Evolutionary conservation across 306 rosid genomes (phyloP).

Genomic region (Gillenia trifoliata): DNA sequence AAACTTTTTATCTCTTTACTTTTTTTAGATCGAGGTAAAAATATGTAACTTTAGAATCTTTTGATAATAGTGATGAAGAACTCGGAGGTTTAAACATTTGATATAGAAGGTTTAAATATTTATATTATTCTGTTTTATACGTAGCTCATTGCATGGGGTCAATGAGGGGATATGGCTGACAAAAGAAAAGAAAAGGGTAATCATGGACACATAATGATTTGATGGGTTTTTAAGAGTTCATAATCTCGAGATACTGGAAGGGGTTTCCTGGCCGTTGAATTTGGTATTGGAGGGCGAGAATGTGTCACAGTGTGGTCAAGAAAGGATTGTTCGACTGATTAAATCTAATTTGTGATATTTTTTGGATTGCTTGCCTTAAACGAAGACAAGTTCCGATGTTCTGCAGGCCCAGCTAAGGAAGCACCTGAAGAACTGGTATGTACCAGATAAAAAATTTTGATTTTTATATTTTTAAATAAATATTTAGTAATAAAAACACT

Average conservation of each 20-base stretch:
- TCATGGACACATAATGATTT: background rate
- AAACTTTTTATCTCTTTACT: no score
- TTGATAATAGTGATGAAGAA: no score
- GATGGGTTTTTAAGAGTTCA: constrained; percentile 18
- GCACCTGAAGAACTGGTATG: constrained; percentile 18
- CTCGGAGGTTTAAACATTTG: background rate
- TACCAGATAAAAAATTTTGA: background rate
- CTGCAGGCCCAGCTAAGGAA: constrained; percentile 21
- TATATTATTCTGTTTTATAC: background rate
- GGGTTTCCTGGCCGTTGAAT: constrained; percentile 31
- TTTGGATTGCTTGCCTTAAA: constrained; percentile 4
- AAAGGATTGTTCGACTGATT: constrained; percentile 53
- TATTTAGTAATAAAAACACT: no score
- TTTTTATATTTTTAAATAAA: no score
- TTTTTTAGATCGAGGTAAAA: no score
- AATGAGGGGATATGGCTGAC: background rate
- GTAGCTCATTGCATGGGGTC: background rate
- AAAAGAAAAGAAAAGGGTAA: constrained; percentile 8
- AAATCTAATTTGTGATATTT: background rate
- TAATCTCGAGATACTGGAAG: constrained; percentile 15
- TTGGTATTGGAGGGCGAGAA: background rate
- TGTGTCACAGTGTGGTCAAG: constrained; percentile 60
- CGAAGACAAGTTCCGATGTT: background rate
- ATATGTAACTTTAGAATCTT: no score
- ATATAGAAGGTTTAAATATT: background rate